Evolutionary conservation across 2,329 filamentous ascomycete genomes (phyloP), one percentile per base, ranked within the genome.

Genomic region (Xylaria multiplex): DNA sequence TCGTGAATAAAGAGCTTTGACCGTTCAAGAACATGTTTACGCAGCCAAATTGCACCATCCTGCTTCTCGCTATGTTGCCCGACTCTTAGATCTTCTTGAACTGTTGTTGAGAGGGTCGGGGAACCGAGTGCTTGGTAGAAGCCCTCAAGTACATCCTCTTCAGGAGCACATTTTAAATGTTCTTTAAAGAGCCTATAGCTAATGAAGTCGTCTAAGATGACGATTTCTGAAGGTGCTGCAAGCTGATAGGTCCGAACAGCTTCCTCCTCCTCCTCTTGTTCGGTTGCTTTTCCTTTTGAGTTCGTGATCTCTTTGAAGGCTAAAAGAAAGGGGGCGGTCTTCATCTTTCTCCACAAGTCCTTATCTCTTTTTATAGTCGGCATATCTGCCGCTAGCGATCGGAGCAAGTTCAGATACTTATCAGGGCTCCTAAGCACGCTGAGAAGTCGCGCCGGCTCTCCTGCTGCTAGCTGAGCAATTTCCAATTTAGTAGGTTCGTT

Each of bases 121-220:
- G 93, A 91, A 1, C 96, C 96, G 3, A 99, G 88, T 7, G 89
- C 85, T 42, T 88, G 79, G 78, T 99, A 99, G 69, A 99, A 95
- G 1, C 86, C 85, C 76, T 99, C 96, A 1, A 99, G 82, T 0
- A 81, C 77, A 69, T 98, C 96, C 75, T 99, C 96, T 77, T 97
- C 92, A 0, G 96, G 96, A 0, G 94, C 93, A 67, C 91, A 93
- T 32, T 97, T 85, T 35, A 99, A 84, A 68, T 89, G 88, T 59
- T 93, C 88, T 75, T 94, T 95, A 83, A 99, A 99, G 1, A 96
- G 83, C 40, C 91, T 90, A 77, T 95, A 97, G 74, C 91, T 93
- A 73, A 93, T 91, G 72, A 96, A 94, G 73, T 98, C 95, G 75
- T 97, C 93, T 11, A 94, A 82, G 62, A 97, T 86, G 48, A 96